These are phyloP conservation scores for Syzygium syzygioides DNA, from an alignment of 441 rosid genomes.

Conservation along the genomic window DNA sequence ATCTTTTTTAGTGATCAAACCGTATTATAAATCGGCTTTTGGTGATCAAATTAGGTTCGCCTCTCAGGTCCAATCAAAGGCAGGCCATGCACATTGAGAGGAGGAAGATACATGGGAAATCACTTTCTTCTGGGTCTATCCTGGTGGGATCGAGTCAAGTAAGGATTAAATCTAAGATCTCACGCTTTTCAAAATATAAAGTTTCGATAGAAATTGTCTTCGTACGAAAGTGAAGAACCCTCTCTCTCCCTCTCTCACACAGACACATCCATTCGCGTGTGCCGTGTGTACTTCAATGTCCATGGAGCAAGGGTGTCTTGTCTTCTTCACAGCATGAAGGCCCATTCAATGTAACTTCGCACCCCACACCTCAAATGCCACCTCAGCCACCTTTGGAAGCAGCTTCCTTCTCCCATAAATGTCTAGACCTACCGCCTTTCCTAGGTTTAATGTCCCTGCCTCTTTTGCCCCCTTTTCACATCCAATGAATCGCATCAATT, in stretches of 20 bases:
- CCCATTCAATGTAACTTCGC: neutral
- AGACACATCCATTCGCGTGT: no score
- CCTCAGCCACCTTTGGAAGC: neutral
- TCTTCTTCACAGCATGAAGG: neutral
- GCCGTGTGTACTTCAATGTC: no score
- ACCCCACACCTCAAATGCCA: neutral
- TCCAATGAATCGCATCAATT: neutral
- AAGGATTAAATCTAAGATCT: neutral
- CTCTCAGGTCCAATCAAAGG: neutral
- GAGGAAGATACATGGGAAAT: neutral
- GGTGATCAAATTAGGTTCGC: neutral
- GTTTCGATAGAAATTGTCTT: no score
- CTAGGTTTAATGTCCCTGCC: neutral
- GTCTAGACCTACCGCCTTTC: neutral
- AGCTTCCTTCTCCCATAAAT: neutral
- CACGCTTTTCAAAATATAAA: no score
- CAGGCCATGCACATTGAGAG: neutral
- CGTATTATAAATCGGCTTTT: no score
- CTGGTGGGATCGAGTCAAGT: no score
- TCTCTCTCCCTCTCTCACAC: no score
- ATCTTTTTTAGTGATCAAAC: neutral
- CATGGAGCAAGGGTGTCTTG: neutral
- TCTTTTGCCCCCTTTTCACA: neutral
- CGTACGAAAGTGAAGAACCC: no score
- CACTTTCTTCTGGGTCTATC: neutral